Evolutionary conservation across 1,284 basidiomycete genomes (phyloP), one percentile per base, ranked within the genome.

Genomic region (Prillingera fragicola): DNA sequence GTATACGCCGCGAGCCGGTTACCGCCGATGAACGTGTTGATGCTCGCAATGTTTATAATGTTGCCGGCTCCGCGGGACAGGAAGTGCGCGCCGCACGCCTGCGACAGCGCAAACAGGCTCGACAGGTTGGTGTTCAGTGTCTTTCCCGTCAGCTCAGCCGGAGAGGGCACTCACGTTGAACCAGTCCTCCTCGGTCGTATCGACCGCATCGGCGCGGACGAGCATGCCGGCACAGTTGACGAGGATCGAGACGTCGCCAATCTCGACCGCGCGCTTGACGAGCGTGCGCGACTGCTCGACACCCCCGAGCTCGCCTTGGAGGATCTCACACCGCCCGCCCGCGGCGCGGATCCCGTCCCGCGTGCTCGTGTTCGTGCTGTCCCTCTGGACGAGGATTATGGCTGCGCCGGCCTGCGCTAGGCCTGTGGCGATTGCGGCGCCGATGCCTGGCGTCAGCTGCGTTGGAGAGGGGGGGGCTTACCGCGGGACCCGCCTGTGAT

Each of bases 151-250:
- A n/a, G n/a, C n/a, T n/a, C n/a, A n/a, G n/a, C n/a, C n/a, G n/a
- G n/a, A n/a, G n/a, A n/a, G n/a, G n/a, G n/a, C n/a, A n/a, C n/a
- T n/a, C n/a, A n/a, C n/a, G n/a, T n/a, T n/a, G n/a, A n/a, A n/a
- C n/a, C n/a, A n/a, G n/a, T n/a, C n/a, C n/a, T n/a, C n/a, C n/a
- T n/a, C n/a, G n/a, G n/a, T n/a, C n/a, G n/a, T 90, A 56, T 80
- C 76, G 50, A 85, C 77, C 28, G 79, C 41, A 28, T 56, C 54
- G 10, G 29, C 32, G 27, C 54, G 34, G 24, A 32, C 15, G n/a
- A 56, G 85, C 56, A 92, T 90, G 33, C 88, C 89, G 45, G 85
- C 88, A 64, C 86, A 90, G 68, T 92, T 91, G 67, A 92, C 79
- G 43, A 92, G 77, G 52, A 92, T 75, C 63, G 91, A 80, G 54